Evolutionary conservation across 306 rosid species (phyloP).

Genomic region (Lathyrus aphaca): DNA sequence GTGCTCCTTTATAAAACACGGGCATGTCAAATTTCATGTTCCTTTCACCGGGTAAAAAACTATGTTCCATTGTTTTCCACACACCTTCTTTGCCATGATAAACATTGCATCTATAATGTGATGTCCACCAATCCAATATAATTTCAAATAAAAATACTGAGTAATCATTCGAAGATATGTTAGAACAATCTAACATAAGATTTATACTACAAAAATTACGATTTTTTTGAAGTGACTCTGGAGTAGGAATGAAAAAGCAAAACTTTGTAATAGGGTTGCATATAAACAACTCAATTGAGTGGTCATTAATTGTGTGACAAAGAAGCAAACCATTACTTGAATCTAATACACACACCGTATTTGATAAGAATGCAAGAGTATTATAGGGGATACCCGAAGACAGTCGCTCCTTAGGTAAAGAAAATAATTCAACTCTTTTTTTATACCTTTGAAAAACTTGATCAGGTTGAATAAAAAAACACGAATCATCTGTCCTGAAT

Average conservation of each 20-base stretch:
- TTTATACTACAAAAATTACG: background rate
- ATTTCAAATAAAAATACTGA: background rate
- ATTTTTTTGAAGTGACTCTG: background rate
- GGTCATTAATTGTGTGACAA: background rate
- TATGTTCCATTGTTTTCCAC: conserved; percentile 1
- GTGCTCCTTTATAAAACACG: background rate
- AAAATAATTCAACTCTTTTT: background rate
- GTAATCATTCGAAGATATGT: background rate
- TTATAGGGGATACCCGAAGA: background rate
- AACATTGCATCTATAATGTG: background rate
- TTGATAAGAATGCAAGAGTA: background rate
- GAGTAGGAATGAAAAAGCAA: background rate
- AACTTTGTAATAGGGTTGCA: background rate
- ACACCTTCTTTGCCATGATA: background rate
- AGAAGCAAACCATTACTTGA: conserved; percentile 3
- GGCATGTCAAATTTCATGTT: background rate
- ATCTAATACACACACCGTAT: background rate
- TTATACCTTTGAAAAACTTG: background rate
- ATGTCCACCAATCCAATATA: background rate
- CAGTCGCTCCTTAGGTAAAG: background rate
- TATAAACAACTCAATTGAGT: background rate
- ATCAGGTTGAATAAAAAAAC: conserved; percentile 9
- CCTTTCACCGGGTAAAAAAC: background rate
- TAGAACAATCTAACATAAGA: background rate
- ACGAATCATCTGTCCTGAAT: background rate